Conservation (phyloP, 768 basidiomycete genomes). For the Macrolepiota fuliginosa region DNA sequence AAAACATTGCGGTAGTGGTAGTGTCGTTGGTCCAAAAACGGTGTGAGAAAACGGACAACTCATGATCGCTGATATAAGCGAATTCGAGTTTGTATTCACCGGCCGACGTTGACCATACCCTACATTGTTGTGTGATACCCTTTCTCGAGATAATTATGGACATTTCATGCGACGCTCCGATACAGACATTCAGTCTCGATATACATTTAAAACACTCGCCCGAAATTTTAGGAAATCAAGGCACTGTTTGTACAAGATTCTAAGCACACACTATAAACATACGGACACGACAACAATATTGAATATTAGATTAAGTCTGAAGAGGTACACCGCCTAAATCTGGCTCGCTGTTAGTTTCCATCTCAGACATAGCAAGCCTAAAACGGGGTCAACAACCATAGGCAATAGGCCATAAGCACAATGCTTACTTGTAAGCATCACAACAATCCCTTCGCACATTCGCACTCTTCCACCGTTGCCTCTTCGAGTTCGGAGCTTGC, state of each 20-base stretch:
- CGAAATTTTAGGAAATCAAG: not conserved
- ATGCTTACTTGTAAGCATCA: constrained; percentile 57
- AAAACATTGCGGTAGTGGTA: constrained; percentile 49
- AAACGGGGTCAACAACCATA: not conserved
- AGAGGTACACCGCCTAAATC: not conserved
- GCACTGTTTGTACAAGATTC: not conserved
- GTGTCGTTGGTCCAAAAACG: not conserved
- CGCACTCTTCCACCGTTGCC: constrained; percentile 60
- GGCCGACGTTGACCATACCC: too few species aligned
- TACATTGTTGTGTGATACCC: too few species aligned
- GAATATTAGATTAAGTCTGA: not conserved
- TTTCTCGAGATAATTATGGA: too few species aligned
- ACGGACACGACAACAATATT: not conserved
- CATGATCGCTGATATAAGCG: not conserved
- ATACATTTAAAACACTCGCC: too few species aligned
- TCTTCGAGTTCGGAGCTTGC: constrained; percentile 45
- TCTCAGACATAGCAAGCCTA: constrained; percentile 22
- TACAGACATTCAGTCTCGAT: too few species aligned
- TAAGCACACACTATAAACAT: not conserved
- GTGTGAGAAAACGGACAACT: not conserved
- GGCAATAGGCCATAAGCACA: not conserved
- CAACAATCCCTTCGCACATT: constrained; percentile 53
- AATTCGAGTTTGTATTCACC: not conserved
- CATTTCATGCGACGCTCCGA: too few species aligned
- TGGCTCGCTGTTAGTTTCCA: constrained; percentile 22